Conservation (phyloP, 169 alveolate genomes). For the Cryptosporidium bovis region DNA sequence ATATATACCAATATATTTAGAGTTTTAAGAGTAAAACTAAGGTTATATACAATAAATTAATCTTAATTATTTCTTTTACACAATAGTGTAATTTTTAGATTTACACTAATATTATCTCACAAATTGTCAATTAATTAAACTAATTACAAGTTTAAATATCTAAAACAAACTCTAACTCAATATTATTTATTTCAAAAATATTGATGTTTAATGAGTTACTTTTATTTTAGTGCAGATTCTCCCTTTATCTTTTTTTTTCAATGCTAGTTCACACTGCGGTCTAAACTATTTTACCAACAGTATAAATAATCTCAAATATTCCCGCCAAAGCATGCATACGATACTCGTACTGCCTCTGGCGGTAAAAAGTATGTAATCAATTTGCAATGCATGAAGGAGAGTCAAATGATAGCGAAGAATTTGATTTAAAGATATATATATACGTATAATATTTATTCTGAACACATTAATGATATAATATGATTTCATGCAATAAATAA, state of each 20-base stretch:
- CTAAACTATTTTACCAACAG: not conserved
- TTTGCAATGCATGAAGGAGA: no score
- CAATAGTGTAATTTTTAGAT: no score
- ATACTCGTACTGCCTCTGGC: slow-evolving; percentile 69
- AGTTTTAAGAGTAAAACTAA: not conserved
- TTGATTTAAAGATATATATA: no score
- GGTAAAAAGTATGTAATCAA: not conserved
- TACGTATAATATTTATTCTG: no score
- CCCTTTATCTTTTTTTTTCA: not conserved
- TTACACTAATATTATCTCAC: no score
- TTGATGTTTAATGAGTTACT: not conserved
- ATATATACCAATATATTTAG: not conserved
- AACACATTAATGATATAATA: no score
- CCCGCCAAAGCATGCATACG: slow-evolving; percentile 72
- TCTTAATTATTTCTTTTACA: not conserved
- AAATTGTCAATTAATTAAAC: no score
- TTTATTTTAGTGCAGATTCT: not conserved
- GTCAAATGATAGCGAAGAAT: no score
- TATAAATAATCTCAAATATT: slow-evolving; percentile 15
- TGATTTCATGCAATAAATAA: no score
- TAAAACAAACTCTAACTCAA: no score
- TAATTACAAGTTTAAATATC: no score
- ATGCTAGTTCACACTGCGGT: not conserved
- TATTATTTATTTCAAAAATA: no score
- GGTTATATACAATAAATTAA: not conserved